phyloP scores from a whole-genome alignment of 768 basidiomycete genomes.

The Suillus bovinus region DNA sequence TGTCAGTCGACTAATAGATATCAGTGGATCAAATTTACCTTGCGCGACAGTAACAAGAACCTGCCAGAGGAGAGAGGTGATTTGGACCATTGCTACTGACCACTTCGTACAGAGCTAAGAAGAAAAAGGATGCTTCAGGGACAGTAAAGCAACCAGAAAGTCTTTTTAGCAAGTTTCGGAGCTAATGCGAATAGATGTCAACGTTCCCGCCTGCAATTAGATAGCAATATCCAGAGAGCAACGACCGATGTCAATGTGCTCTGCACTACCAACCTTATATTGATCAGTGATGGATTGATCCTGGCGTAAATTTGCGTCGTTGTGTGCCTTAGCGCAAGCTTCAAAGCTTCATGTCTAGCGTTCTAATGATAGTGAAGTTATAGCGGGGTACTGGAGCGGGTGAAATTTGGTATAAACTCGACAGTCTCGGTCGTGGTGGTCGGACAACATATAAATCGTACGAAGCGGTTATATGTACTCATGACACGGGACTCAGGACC shows the following conservation, averaged over 20 bases:
- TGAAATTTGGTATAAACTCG: no score
- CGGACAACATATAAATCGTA: no score
- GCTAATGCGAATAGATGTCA: not conserved
- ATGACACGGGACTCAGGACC: no score
- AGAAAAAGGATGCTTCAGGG: not conserved
- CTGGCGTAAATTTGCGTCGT: not conserved
- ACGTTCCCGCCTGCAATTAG: not conserved
- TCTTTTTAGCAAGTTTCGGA: not conserved
- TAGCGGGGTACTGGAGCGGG: no score
- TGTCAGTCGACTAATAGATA: not conserved
- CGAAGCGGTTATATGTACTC: no score
- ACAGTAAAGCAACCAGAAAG: not conserved
- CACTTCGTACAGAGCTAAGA: not conserved
- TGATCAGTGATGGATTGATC: not conserved
- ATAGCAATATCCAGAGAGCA: not conserved
- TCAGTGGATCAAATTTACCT: slow-evolving; percentile 10
- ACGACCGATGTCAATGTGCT: not conserved
- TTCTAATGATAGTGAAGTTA: no score
- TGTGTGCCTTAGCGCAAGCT: not conserved
- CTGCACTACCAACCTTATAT: not conserved
- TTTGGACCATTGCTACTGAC: slow-evolving; percentile 22
- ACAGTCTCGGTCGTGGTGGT: no score
- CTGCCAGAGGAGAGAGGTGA: slow-evolving; percentile 17
- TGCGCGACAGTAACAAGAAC: slow-evolving; percentile 13
- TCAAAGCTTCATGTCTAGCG: not conserved